Evolutionary conservation across 106 monocot genomes (phyloP).

Genomic region (Alisma plantagoaquatica): DNA sequence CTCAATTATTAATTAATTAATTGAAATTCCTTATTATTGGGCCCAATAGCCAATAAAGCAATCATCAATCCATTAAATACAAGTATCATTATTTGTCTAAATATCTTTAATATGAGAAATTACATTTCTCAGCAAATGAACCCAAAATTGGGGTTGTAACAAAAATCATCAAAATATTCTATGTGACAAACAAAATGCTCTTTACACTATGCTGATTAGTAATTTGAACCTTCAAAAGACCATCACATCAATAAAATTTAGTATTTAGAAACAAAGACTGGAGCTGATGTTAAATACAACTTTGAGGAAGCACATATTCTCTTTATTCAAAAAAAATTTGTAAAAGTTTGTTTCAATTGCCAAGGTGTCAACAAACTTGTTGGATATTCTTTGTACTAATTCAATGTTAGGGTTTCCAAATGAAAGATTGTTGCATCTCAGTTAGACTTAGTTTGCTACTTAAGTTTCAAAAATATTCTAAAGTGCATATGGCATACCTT

Average conservation of each 20-base stretch:
- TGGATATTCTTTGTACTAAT: too few relatives aligned
- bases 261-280: constrained; percentile 36
- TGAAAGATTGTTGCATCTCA: not conserved
- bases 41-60: too few relatives aligned
- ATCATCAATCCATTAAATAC: too few relatives aligned
- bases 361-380: too few relatives aligned
- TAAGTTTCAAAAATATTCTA: not conserved
- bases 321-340: constrained; percentile 3
- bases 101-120: too few relatives aligned
- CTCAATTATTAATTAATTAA: too few relatives aligned
- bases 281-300: constrained; percentile 39
- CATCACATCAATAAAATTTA: constrained; percentile 37
- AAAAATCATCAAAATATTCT: not conserved
- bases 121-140: too few relatives aligned
- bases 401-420: not conserved
- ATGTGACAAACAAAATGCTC: constrained; percentile 36
- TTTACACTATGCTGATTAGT: constrained; percentile 40
- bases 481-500: constrained; percentile 55
- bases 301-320: constrained; percentile 46
- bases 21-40: too few relatives aligned
- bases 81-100: too few relatives aligned
- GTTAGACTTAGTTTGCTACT: not conserved
- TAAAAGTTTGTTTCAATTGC: too few relatives aligned
- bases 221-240: constrained; percentile 42
- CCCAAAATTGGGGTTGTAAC: too few relatives aligned